Evolutionary conservation across 306 rosid genomes (phyloP), one percentile per base, ranked within the genome.

Genomic region (Parietaria judaica): DNA sequence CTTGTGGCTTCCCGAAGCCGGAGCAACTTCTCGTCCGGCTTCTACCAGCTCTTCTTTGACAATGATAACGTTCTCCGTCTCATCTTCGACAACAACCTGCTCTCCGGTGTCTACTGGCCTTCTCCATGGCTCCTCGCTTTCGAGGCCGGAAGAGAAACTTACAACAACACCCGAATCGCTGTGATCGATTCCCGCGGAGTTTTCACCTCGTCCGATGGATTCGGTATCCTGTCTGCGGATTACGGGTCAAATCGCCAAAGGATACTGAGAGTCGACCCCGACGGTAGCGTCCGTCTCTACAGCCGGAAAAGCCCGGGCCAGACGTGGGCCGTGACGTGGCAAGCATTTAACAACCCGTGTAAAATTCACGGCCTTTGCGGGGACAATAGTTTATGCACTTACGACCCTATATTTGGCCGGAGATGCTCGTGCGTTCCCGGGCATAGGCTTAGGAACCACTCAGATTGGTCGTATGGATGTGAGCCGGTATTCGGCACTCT

Each of bases 71-170:
- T 80, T 51, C 80, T 83, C 13, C 74, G 83, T 8, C 74, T 86
- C 38, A 68, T 80, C 14, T 49, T 49, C 14, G 68, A 80, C 5
- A 78, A 80, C 15, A 76, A 74, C 6, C 80, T 75, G 35, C 68
- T 72, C 36, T 83, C 85, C 0, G 76, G 81, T 6, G 16, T 74
- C 11, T 86, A 70, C 41, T 86, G 94, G 94, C 83, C 82, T 0
- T 67, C 76, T 14, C 89, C 94, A 0, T 72, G 80, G 84, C 72
- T 71, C 0, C 6, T 68, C 3, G 34, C 63, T 9, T 80, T 72
- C 73, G 36, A 71, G 0, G 78, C 76, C 48, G 52, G 63, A 16
- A 67, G 87, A 37, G 38, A 76, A 3, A 35, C 70, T 12, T 76
- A 78, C 70, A 83, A 86, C 58, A 74, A 58, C 16, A 72, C 72